Evolutionary conservation across 495 filamentous ascomycete genomes (phyloP), one percentile per base, ranked within the genome.

Genomic region (Filosporella fistucella): DNA sequence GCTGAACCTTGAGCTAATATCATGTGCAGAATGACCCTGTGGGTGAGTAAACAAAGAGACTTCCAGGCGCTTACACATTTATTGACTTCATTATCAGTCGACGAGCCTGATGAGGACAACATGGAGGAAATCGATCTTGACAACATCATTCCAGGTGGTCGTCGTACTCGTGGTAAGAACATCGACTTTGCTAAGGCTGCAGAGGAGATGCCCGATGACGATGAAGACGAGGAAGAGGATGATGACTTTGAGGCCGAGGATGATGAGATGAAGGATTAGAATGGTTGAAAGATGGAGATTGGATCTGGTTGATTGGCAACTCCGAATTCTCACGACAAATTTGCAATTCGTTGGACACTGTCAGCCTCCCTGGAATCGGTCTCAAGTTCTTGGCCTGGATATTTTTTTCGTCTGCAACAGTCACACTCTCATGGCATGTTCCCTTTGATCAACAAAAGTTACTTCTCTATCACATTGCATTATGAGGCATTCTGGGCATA

Each of bases 41-140:
- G 40, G 45, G 30, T 55, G 53, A 45, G 47, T 25, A 36, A 22
- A 56, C 45, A 39, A 37, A 30, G 21, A 39, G 23, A 32, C 1
- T 35, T 42, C 12, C 44, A 2, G 3, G 13, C 33, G 11, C 17
- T 8, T 16, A 37, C 4, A 18, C 35, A 42, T 54, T 42, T 49
- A 32, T 40, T 60, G 53, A 62, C 55, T 30, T 47, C 56, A 64
- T 65, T 69, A 35, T 6, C 30, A 47, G 82, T 80, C 10, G 79
- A 80, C 33, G 85, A 85, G 2, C 85, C 86, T 11, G 86, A 86
- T 40, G 78, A 83, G 9, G 88, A 93, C 57, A 82, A 87, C 67
- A 81, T 96, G 70, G 86, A 90, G 63, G 90, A 89, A 64, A 94
- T 97, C 64, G 88, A 94, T 62, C 67, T 77, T 29, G 75, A 78